Evolutionary conservation across 108 stramenopile species (phyloP).

Genomic region (Conticribra guillardii): DNA sequence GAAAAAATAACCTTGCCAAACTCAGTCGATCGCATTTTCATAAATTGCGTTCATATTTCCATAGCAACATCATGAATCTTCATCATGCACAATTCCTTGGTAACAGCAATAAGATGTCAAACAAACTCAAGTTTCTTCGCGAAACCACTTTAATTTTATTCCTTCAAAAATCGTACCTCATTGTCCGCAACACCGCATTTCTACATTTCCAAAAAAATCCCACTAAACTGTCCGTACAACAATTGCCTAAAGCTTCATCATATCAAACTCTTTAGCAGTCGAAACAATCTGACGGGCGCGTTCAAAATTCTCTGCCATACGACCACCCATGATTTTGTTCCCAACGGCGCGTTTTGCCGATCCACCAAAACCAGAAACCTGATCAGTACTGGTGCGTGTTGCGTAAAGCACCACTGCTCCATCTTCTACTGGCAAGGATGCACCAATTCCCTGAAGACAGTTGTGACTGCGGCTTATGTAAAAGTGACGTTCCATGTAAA

Average conservation of each 20-base stretch:
- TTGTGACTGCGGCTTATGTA: conserved; percentile 64
- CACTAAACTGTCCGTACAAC: too few species aligned
- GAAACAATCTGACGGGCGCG: conserved; percentile 44
- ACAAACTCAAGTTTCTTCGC: too few species aligned
- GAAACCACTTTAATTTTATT: too few species aligned
- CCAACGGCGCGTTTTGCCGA: conserved; percentile 56
- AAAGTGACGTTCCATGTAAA: conserved; percentile 61
- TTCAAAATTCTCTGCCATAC: conserved; percentile 56
- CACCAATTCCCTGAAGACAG: conserved; percentile 59
- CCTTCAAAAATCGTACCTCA: too few species aligned
- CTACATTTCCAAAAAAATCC: too few species aligned
- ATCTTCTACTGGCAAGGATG: conserved; percentile 43
- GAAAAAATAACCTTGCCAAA: too few species aligned
- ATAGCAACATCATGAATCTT: too few species aligned
- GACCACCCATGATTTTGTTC: conserved; percentile 53
- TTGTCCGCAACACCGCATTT: too few species aligned
- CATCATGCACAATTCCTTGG: too few species aligned
- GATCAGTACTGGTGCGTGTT: conserved; percentile 63
- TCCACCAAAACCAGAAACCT: conserved; percentile 60
- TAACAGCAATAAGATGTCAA: too few species aligned
- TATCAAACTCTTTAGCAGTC: conserved; percentile 22
- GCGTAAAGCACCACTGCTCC: conserved; percentile 55
- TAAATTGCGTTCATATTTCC: too few species aligned
- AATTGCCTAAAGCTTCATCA: conserved; percentile 12
- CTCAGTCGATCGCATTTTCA: too few species aligned